Evolutionary conservation across 768 basidiomycete species (phyloP).

Genomic region (Tricholoma saponaceum): DNA sequence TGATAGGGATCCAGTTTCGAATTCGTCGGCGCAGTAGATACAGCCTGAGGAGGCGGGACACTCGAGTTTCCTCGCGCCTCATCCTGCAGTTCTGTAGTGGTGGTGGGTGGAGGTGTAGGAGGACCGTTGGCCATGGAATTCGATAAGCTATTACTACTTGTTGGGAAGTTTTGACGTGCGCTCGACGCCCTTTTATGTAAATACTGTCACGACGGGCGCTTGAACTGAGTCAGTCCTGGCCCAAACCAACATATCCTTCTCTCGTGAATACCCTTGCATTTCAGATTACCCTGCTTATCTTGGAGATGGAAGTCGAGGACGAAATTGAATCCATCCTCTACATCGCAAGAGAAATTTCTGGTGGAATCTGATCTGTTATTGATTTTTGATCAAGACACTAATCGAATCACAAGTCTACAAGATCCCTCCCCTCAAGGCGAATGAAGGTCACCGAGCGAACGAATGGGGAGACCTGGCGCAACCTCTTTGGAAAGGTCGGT

Average conservation of each 20-base stretch:
- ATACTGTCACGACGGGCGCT: background rate
- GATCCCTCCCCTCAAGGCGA: conserved; percentile 81
- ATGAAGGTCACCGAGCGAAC: conserved; percentile 88
- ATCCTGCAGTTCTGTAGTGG: conserved; percentile 52
- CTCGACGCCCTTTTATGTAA: background rate
- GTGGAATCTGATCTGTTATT: conserved; percentile 34
- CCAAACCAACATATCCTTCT: background rate
- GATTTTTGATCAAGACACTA: conserved; percentile 2
- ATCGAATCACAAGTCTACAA: conserved; percentile 64
- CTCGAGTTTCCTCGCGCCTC: conserved; percentile 32
- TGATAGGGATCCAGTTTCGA: conserved; percentile 40
- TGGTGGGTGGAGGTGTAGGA: conserved; percentile 60
- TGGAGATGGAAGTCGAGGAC: conserved; percentile 56
- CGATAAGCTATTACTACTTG: too few species aligned
- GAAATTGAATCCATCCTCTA: conserved; percentile 90
- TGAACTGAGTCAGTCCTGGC: background rate
- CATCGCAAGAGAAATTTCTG: conserved; percentile 87
- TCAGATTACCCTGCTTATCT: background rate
- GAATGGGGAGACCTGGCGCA: conserved; percentile 86
- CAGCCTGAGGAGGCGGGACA: conserved; percentile 12
- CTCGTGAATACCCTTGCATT: background rate
- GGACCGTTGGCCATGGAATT: conserved; percentile 52
- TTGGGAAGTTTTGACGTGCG: too few species aligned
- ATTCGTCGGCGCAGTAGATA: conserved; percentile 11
- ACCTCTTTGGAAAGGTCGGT: conserved; percentile 89